A percentile compares a stretch with the other conserved stretches of the same genome.
These are phyloP conservation scores for Solanum habrochaites DNA, from an alignment of 257 asterid genomes.

Conservation along the genomic window DNA sequence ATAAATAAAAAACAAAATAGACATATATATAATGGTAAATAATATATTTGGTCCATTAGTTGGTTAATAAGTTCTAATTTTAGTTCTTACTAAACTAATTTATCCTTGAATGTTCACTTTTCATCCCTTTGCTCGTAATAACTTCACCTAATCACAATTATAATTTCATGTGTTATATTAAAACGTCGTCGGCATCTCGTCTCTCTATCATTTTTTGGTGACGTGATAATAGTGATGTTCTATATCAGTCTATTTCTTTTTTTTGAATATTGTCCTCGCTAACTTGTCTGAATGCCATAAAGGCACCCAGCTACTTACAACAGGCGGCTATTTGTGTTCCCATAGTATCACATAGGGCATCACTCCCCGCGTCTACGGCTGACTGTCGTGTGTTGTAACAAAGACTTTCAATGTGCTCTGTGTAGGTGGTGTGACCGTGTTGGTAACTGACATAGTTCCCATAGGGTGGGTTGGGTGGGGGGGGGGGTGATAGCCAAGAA, in stretches of 20 bases:
- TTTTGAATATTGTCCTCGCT: neutral
- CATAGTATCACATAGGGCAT: too few relatives aligned
- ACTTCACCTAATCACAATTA: neutral
- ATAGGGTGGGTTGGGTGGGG: too few relatives aligned
- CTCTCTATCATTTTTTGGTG: neutral
- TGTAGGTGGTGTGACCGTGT: too few relatives aligned
- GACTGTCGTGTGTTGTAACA: too few relatives aligned
- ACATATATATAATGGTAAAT: too few relatives aligned
- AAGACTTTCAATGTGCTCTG: too few relatives aligned
- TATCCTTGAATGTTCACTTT: neutral
- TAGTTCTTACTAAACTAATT: neutral
- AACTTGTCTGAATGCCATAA: neutral
- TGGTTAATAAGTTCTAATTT: neutral
- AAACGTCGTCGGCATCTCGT: too few relatives aligned
- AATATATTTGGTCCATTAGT: neutral
- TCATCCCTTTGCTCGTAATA: neutral
- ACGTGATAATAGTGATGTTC: too few relatives aligned
- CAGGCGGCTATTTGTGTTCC: neutral
- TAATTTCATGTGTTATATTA: neutral
- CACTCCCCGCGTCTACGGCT: too few relatives aligned
- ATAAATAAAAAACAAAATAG: neutral
- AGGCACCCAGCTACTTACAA: neutral
- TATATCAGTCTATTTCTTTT: too few relatives aligned
- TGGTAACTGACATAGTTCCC: constrained; percentile 41
- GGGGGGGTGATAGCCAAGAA: neutral